Percentiles rank a stretch among this genome's conserved stretches.
Conservation (phyloP, 140 eudicot genomes). For the Ambrosia hybrid region DNA sequence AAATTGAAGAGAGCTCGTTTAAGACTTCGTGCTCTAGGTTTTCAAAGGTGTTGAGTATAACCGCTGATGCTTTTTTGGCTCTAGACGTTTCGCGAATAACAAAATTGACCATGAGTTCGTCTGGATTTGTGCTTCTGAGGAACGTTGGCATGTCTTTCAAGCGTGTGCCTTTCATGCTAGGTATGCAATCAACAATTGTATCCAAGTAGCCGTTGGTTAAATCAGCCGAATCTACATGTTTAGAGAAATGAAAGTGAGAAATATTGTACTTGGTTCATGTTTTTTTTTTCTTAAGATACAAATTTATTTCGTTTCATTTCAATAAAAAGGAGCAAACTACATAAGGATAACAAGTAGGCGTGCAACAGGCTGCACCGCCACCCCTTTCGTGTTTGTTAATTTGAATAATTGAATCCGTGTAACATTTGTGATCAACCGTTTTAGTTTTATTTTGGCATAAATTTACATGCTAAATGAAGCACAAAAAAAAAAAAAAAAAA, state of each 20-base stretch:
- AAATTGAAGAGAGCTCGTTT: slow-evolving; percentile 24
- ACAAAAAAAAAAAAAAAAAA: too few species aligned
- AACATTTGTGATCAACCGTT: too few species aligned
- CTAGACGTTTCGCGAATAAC: slow-evolving; percentile 9
- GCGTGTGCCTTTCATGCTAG: slow-evolving; percentile 31
- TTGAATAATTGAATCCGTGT: too few species aligned
- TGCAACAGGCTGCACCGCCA: too few species aligned
- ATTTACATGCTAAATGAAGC: too few species aligned
- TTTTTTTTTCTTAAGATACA: too few species aligned
- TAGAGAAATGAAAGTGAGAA: neutral
- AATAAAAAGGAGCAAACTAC: too few species aligned
- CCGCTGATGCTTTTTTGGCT: slow-evolving; percentile 16
- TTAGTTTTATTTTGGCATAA: too few species aligned
- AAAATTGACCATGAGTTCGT: slow-evolving; percentile 25
- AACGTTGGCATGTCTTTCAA: slow-evolving; percentile 32
- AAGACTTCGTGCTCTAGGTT: slow-evolving; percentile 29
- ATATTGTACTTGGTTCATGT: too few species aligned
- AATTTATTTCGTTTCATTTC: too few species aligned
- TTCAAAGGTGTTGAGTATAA: slow-evolving; percentile 30
- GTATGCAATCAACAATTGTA: slow-evolving; percentile 34
- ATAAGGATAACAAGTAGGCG: too few species aligned
- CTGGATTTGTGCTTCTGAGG: slow-evolving; percentile 31
- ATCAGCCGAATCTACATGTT: slow-evolving; percentile 25
- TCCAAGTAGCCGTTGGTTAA: slow-evolving; percentile 37
- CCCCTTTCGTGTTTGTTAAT: too few species aligned